Evolutionary conservation across 2,329 filamentous ascomycete genomes (phyloP).

Genomic region (Diaporthe sp.): DNA sequence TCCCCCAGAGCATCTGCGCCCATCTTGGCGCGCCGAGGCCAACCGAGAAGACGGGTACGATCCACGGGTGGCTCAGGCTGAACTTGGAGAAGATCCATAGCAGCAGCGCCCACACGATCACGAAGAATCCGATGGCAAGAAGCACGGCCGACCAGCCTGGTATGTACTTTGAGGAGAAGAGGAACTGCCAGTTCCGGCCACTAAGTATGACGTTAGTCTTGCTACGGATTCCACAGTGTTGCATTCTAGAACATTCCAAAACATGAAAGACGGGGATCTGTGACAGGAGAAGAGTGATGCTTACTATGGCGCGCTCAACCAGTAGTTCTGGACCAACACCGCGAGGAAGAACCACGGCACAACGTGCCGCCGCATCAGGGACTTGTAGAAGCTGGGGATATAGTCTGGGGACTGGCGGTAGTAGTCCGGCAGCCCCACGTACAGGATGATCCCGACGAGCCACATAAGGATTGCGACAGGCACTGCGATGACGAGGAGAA

Average conservation of each 20-base stretch:
- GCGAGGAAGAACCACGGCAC: slow-evolving; percentile 76
- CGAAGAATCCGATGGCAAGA: slow-evolving; percentile 65
- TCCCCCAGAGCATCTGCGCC: slow-evolving; percentile 76
- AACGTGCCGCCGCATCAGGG: slow-evolving; percentile 70
- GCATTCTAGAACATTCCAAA: too few relatives aligned
- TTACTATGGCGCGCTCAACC: slow-evolving; percentile 73
- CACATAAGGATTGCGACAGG: slow-evolving; percentile 69
- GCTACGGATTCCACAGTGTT: too few relatives aligned
- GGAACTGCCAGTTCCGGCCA: slow-evolving; percentile 74
- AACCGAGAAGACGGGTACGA: slow-evolving; percentile 74
- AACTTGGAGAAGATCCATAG: slow-evolving; percentile 63
- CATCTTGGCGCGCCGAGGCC: slow-evolving; percentile 73
- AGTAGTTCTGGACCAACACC: slow-evolving; percentile 74
- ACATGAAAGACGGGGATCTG: too few relatives aligned
- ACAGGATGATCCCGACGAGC: slow-evolving; percentile 65
- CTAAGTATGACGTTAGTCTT: too few relatives aligned
- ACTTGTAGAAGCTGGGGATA: slow-evolving; percentile 73
- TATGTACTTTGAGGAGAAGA: slow-evolving; percentile 70
- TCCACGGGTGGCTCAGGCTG: slow-evolving; percentile 73
- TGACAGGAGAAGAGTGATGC: too few relatives aligned
- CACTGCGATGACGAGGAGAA: slow-evolving; percentile 58
- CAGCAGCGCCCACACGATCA: slow-evolving; percentile 64
- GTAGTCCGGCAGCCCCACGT: slow-evolving; percentile 71
- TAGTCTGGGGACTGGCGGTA: slow-evolving; percentile 72
- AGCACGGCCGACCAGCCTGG: slow-evolving; percentile 66